A percentile compares a stretch with the other conserved stretches of the same genome.
These are phyloP conservation scores for Lyophyllum semitale DNA, from an alignment of 768 basidiomycete genomes.

Conservation along the genomic window DNA sequence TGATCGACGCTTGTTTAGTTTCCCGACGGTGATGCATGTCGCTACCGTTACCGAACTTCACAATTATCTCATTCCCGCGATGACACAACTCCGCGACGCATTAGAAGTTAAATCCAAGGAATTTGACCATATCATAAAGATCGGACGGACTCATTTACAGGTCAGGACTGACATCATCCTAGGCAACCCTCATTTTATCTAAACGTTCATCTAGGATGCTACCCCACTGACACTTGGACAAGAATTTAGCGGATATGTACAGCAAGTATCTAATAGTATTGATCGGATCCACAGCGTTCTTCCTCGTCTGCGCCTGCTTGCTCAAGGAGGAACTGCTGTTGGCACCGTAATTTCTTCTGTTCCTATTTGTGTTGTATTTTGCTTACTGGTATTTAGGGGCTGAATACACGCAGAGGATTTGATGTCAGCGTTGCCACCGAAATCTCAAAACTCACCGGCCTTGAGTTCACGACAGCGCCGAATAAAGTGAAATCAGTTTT, in stretches of 20 bases:
- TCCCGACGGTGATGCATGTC: slow-evolving; percentile 99
- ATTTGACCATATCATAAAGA: slow-evolving; percentile 95
- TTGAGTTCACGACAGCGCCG: slow-evolving; percentile 93
- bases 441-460: slow-evolving; percentile 87
- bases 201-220: slow-evolving; percentile 66
- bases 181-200: background rate
- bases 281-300: slow-evolving; percentile 79
- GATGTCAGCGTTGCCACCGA: slow-evolving; percentile 93
- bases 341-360: slow-evolving; percentile 72
- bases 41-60: slow-evolving; percentile 91
- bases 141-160: slow-evolving; percentile 96
- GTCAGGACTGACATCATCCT: slow-evolving; percentile 29
- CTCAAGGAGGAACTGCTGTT: slow-evolving; percentile 98
- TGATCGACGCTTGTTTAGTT: slow-evolving; percentile 48
- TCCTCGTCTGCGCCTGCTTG: slow-evolving; percentile 85
- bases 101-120: slow-evolving; percentile 78
- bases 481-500: slow-evolving; percentile 71
- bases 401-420: slow-evolving; percentile 97
- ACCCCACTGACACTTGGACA: slow-evolving; percentile 97
- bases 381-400: slow-evolving; percentile 55
- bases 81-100: slow-evolving; percentile 81
- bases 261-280: slow-evolving; percentile 90
- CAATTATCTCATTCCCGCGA: slow-evolving; percentile 78
- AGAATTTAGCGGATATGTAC: slow-evolving; percentile 98
- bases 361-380: background rate